phyloP scores from a whole-genome alignment of 192 early-diverging fungal genomes.

The Chytriomyces hyalinus region DNA sequence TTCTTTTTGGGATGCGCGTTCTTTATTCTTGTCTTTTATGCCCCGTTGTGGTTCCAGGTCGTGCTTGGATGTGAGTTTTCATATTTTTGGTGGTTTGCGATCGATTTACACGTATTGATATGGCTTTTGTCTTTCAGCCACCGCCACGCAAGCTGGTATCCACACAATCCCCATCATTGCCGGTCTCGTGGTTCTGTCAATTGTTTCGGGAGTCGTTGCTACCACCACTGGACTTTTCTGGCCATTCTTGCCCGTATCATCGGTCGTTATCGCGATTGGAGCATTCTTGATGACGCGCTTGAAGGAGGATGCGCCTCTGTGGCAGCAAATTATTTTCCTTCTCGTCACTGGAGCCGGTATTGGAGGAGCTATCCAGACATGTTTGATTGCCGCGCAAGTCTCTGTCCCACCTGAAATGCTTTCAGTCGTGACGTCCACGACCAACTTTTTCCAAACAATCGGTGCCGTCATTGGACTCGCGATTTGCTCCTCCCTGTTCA shows the following conservation, averaged over 20 bases:
- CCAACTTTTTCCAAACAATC: constrained; percentile 56
- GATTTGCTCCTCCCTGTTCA: constrained; percentile 64
- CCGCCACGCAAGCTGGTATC: constrained; percentile 73
- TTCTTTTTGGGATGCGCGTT: constrained; percentile 47
- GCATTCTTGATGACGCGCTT: constrained; percentile 66
- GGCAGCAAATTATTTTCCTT: constrained; percentile 65
- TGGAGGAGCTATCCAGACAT: constrained; percentile 71
- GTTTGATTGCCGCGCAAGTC: constrained; percentile 72
- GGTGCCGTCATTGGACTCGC: constrained; percentile 68
- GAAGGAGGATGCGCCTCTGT: constrained; percentile 52
- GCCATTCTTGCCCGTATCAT: constrained; percentile 64
- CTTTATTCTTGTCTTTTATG: constrained; percentile 44
- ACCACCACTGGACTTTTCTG: constrained; percentile 63
- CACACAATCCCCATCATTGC: constrained; percentile 72
- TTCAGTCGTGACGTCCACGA: constrained; percentile 67
- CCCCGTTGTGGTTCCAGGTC: constrained; percentile 73
- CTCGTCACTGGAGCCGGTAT: constrained; percentile 72
- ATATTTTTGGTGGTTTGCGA: not conserved
- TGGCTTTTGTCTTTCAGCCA: constrained; percentile 37
- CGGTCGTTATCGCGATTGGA: constrained; percentile 47
- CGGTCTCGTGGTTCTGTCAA: constrained; percentile 60
- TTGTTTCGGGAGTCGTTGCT: constrained; percentile 65
- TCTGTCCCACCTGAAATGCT: constrained; percentile 66
- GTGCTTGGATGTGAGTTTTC: constrained; percentile 57
- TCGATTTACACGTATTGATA: not conserved